A percentile compares a stretch with the other conserved stretches of the same genome.
Evolutionary conservation across 106 monocot genomes (phyloP).

Genomic region (Allium cepa): DNA sequence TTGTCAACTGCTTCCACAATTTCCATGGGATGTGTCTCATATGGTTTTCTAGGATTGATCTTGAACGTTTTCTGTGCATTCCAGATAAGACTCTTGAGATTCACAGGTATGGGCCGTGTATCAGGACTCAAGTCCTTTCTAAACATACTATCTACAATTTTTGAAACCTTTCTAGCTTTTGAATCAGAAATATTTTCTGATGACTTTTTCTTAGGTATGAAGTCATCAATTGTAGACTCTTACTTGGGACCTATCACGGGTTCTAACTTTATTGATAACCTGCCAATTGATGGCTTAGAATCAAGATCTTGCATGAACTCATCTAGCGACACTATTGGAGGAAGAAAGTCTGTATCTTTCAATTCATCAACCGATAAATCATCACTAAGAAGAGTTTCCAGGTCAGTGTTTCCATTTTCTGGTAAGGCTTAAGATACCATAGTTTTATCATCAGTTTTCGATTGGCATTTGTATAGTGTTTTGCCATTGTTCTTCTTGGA

Average conservation of each 20-base stretch:
- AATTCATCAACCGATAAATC: constrained; percentile 69
- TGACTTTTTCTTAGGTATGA: constrained; percentile 1
- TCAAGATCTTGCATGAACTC: constrained; percentile 92
- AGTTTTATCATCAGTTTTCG: constrained; percentile 10
- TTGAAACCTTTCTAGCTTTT: constrained; percentile 97
- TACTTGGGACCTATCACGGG: not conserved
- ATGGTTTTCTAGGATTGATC: no score
- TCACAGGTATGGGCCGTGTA: no score
- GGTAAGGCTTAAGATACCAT: constrained; percentile 15
- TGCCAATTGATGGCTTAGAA: constrained; percentile 76
- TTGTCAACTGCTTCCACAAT: no score
- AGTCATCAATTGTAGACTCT: constrained; percentile 43
- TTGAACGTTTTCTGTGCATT: no score
- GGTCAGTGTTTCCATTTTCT: constrained; percentile 5
- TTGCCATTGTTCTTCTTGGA: no score
- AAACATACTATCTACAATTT: constrained; percentile 90
- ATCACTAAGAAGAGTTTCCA: constrained; percentile 31
- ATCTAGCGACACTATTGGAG: constrained; percentile 71
- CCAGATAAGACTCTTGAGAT: no score
- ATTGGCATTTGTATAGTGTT: not conserved
- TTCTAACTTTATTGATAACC: constrained; percentile 18
- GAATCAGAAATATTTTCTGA: constrained; percentile 61
- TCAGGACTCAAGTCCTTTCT: constrained; percentile 23
- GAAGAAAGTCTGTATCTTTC: constrained; percentile 52
- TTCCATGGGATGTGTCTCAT: no score